Evolutionary conservation across 768 basidiomycete species (phyloP).

Genomic region (Mycena filopes): DNA sequence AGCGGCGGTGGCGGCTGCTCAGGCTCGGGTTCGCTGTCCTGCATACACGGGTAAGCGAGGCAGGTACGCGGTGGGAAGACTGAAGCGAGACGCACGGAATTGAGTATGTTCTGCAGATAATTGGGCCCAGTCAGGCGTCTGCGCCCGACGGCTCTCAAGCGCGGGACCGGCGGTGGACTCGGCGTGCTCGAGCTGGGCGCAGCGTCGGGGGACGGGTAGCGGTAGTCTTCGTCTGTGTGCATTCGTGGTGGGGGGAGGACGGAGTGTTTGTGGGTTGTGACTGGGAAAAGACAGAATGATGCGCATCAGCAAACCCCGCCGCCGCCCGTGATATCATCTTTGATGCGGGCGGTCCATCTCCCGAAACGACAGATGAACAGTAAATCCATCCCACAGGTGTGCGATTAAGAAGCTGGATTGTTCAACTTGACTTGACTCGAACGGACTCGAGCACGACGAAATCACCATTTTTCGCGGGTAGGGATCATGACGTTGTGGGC

Average conservation of each 20-base stretch:
- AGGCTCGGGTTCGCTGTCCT: conserved; percentile 29
- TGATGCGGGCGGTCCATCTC: too few species aligned
- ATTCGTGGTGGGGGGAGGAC: background rate
- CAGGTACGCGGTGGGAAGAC: background rate
- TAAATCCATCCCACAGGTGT: too few species aligned
- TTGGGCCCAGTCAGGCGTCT: conserved; percentile 27
- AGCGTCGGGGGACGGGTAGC: background rate
- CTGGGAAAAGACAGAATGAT: conserved; percentile 1
- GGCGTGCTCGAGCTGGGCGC: background rate
- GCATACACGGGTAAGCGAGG: background rate
- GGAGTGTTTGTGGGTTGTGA: background rate
- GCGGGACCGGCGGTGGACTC: background rate
- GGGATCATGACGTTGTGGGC: too few species aligned
- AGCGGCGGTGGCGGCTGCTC: conserved; percentile 9
- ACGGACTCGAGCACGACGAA: too few species aligned
- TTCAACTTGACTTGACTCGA: too few species aligned
- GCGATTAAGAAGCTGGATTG: too few species aligned
- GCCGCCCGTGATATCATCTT: conserved; percentile 4
- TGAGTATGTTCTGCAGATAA: conserved; percentile 29
- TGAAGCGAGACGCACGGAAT: conserved; percentile 19
- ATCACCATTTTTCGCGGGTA: too few species aligned
- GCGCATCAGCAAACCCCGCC: conserved; percentile 9
- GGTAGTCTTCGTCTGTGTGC: background rate
- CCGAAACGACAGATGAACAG: too few species aligned
- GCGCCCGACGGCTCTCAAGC: background rate